Conservation (phyloP, 2,329 filamentous ascomycete species). For the Colletotrichum scovillei region DNA sequence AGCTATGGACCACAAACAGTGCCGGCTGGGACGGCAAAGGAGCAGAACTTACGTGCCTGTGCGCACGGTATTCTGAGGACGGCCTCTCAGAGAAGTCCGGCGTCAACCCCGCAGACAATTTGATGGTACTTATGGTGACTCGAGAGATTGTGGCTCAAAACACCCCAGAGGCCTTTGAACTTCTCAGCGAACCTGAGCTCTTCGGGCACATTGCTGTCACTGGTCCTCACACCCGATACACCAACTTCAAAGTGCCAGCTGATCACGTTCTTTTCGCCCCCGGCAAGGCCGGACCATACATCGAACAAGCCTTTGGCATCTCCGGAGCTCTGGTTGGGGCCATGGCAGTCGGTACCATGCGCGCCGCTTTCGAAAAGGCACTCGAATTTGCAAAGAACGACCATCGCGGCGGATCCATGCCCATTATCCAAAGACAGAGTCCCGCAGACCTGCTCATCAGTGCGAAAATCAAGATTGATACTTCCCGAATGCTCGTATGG, state of each 20-base stretch:
- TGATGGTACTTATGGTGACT: slow-evolving; percentile 63
- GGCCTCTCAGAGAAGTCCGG: slow-evolving; percentile 33
- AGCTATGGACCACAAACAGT: slow-evolving; percentile 62
- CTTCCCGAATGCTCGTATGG: slow-evolving; percentile 62
- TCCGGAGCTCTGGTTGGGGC: slow-evolving; percentile 65
- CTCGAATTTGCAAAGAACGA: slow-evolving; percentile 61
- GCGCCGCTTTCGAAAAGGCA: slow-evolving; percentile 62
- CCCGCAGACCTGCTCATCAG: slow-evolving; percentile 63
- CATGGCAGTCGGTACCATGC: slow-evolving; percentile 65
- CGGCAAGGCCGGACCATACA: slow-evolving; percentile 49
- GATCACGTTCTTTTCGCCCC: slow-evolving; percentile 58
- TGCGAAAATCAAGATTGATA: slow-evolving; percentile 63
- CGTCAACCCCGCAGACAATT: slow-evolving; percentile 41
- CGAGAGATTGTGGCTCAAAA: slow-evolving; percentile 59
- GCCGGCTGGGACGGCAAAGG: slow-evolving; percentile 64
- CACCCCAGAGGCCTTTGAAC: slow-evolving; percentile 52
- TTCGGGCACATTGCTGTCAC: slow-evolving; percentile 60
- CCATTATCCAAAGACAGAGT: slow-evolving; percentile 59
- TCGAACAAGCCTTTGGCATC: slow-evolving; percentile 45
- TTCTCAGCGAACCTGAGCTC: slow-evolving; percentile 57
- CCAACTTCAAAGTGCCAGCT: slow-evolving; percentile 57
- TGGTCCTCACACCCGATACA: slow-evolving; percentile 61
- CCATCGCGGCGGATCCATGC: slow-evolving; percentile 54
- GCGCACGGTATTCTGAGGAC: slow-evolving; percentile 53
- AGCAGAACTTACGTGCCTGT: slow-evolving; percentile 62